Conservation (phyloP, 2,329 filamentous ascomycete genomes). For the Colletotrichum gloeosporioides region DNA sequence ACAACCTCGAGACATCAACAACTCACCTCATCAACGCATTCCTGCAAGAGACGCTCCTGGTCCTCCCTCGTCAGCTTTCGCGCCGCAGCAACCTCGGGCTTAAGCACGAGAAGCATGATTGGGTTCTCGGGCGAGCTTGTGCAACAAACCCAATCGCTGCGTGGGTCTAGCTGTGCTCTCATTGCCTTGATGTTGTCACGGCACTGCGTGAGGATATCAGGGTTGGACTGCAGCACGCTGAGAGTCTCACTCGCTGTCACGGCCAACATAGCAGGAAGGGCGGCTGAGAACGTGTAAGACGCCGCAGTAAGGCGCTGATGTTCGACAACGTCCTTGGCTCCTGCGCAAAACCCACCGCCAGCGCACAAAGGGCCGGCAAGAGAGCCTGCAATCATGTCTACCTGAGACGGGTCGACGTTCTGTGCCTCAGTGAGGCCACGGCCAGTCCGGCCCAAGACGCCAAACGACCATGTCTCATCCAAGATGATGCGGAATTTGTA, state of each 20-base stretch:
- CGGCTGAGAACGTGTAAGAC: constrained; percentile 95
- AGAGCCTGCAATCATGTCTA: constrained; percentile 97
- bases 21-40: constrained; percentile 94
- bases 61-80: constrained; percentile 74
- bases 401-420: constrained; percentile 89
- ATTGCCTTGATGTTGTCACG: constrained; percentile 88
- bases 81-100: constrained; percentile 78
- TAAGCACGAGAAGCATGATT: constrained; percentile 81
- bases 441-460: constrained; percentile 88
- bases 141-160: constrained; percentile 91
- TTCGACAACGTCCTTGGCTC: constrained; percentile 88
- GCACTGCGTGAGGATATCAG: constrained; percentile 78
- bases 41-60: constrained; percentile 84
- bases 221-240: constrained; percentile 83
- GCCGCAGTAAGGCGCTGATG: constrained; percentile 94
- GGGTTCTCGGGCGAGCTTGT: constrained; percentile 86
- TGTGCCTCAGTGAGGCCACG: constrained; percentile 94
- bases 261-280: constrained; percentile 89
- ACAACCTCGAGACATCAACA: background rate
- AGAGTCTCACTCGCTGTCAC: constrained; percentile 96
- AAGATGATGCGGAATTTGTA: constrained; percentile 99
- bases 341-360: constrained; percentile 95
- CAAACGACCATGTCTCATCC: constrained; percentile 98
- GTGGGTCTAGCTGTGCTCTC: constrained; percentile 85
- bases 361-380: constrained; percentile 89